A percentile compares a stretch with the other conserved stretches of the same genome.
Evolutionary conservation across 768 basidiomycete genomes (phyloP).

Genomic region (Russula foetens): DNA sequence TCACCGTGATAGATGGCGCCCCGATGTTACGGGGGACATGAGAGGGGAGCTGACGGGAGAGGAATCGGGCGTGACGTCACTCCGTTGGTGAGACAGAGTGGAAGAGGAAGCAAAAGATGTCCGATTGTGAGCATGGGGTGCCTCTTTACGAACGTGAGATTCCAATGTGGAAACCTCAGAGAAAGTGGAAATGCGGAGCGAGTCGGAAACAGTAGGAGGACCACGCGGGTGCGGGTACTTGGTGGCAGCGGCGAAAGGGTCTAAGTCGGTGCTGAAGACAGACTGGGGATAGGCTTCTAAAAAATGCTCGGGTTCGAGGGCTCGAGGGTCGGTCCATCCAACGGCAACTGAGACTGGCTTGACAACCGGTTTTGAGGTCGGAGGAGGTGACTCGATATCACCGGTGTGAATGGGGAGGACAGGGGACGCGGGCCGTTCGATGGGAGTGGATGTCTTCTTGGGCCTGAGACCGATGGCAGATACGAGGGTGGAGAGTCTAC

Average conservation of each 20-base stretch:
- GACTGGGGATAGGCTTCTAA: slow-evolving; percentile 35
- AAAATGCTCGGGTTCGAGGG: slow-evolving; percentile 42
- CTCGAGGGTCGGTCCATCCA: slow-evolving; percentile 46
- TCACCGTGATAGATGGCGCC: slow-evolving; percentile 15
- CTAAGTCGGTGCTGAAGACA: slow-evolving; percentile 51
- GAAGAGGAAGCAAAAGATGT: slow-evolving; percentile 53
- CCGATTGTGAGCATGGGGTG: slow-evolving; percentile 33
- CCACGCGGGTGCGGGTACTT: slow-evolving; percentile 36
- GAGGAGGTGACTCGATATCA: slow-evolving; percentile 21
- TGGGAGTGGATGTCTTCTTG: slow-evolving; percentile 50
- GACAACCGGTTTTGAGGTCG: slow-evolving; percentile 32
- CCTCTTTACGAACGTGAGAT: slow-evolving; percentile 32
- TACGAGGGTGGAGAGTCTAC: slow-evolving; percentile 34
- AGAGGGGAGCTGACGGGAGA: slow-evolving; percentile 11
- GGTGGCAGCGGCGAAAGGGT: slow-evolving; percentile 54
- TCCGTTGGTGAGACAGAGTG: slow-evolving; percentile 37
- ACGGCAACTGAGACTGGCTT: slow-evolving; percentile 52
- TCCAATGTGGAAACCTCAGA: slow-evolving; percentile 46
- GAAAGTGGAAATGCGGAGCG: slow-evolving; percentile 43
- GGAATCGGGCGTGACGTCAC: slow-evolving; percentile 17
- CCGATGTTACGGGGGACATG: slow-evolving; percentile 3
- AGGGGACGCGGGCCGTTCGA: slow-evolving; percentile 39
- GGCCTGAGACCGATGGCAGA: slow-evolving; percentile 56
- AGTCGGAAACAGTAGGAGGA: slow-evolving; percentile 33
- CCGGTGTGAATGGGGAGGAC: slow-evolving; percentile 19